Evolutionary conservation across 2,329 filamentous ascomycete genomes (phyloP).

Genomic region (Grosmannia huntii): DNA sequence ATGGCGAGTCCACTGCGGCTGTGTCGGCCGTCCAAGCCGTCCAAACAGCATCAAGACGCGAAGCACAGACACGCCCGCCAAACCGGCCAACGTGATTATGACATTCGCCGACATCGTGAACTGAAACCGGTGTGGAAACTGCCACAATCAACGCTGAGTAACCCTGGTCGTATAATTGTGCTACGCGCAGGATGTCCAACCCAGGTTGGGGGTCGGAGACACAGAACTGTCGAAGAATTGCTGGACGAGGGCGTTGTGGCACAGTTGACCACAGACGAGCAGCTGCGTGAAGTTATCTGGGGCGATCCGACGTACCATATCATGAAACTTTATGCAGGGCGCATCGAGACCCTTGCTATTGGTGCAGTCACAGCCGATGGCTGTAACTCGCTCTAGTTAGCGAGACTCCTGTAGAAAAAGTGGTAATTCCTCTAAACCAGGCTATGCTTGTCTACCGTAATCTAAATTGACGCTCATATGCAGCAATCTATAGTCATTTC

Average conservation of each 20-base stretch:
- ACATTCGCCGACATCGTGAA: not conserved
- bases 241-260: conserved; percentile 53
- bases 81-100: not conserved
- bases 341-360: conserved; percentile 60
- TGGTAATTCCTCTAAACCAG: not conserved
- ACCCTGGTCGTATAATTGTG: conserved; percentile 56
- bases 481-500: not conserved
- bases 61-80: conserved; percentile 3
- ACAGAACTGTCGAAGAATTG: conserved; percentile 35
- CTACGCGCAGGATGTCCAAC: conserved; percentile 38
- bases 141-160: conserved; percentile 52
- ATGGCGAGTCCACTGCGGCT: not conserved
- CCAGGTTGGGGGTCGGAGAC: conserved; percentile 23
- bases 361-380: conserved; percentile 37
- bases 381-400: not conserved
- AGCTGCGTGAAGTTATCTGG: conserved; percentile 60
- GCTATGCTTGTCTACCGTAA: not conserved
- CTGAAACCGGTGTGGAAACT: conserved; percentile 46
- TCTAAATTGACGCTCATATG: not conserved
- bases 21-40: not conserved
- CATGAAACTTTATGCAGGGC: conserved; percentile 63
- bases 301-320: conserved; percentile 70
- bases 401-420: not conserved
- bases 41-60: not conserved
- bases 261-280: conserved; percentile 52